phyloP scores from a whole-genome alignment of 495 filamentous ascomycete species.

The Penicillium cataractarum region DNA sequence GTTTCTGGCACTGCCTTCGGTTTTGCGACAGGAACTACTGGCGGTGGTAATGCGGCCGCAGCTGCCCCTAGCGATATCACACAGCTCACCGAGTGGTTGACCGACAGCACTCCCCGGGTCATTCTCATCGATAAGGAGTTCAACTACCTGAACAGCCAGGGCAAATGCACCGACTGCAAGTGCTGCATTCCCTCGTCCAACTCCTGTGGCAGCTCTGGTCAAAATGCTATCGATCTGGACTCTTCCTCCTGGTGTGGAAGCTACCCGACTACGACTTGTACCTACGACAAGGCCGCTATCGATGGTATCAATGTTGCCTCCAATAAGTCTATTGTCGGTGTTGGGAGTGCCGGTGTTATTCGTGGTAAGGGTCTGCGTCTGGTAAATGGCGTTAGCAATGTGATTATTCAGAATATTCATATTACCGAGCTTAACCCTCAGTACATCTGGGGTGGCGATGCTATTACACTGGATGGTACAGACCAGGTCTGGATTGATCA shows the following conservation, averaged over 20 bases:
- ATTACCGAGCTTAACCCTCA: slow-evolving; percentile 49
- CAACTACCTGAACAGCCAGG: slow-evolving; percentile 48
- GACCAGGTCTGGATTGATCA: slow-evolving; percentile 45
- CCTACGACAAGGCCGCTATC: slow-evolving; percentile 44
- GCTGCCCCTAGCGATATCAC: slow-evolving; percentile 45
- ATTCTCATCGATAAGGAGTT: slow-evolving; percentile 54
- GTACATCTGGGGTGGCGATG: slow-evolving; percentile 49
- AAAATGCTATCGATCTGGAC: slow-evolving; percentile 34
- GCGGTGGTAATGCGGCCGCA: slow-evolving; percentile 51
- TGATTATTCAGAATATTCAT: slow-evolving; percentile 51
- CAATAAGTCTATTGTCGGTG: slow-evolving; percentile 45
- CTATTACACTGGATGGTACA: slow-evolving; percentile 37
- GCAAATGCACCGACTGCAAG: slow-evolving; percentile 41
- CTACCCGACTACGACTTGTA: slow-evolving; percentile 32
- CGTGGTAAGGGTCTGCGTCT: slow-evolving; percentile 44
- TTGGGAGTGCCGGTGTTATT: slow-evolving; percentile 41
- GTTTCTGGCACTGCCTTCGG: slow-evolving; percentile 48
- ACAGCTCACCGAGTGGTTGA: slow-evolving; percentile 38
- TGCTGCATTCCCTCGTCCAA: slow-evolving; percentile 36
- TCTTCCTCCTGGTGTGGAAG: slow-evolving; percentile 36
- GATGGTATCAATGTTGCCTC: slow-evolving; percentile 39
- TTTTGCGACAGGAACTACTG: slow-evolving; percentile 52
- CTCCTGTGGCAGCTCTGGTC: slow-evolving; percentile 30
- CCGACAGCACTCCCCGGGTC: slow-evolving; percentile 47
- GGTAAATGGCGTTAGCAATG: slow-evolving; percentile 41